phyloP scores from a whole-genome alignment of 2,329 filamentous ascomycete species.

The Dactylellina parvicollis region DNA sequence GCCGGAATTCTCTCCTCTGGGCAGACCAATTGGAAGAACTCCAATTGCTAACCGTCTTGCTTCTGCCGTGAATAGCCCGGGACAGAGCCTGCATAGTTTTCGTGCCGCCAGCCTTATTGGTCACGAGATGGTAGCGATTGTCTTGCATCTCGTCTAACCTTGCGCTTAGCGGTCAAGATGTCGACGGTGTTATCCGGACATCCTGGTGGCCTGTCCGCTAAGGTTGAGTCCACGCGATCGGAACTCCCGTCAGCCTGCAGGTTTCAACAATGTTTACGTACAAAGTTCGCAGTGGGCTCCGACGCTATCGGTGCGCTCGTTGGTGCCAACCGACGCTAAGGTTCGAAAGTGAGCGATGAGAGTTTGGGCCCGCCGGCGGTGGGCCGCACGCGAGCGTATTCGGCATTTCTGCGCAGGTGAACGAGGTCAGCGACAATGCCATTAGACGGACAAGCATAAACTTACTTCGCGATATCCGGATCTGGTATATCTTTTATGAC shows the following conservation, averaged over 20 bases:
- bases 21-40: conserved; percentile 23
- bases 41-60: conserved; percentile 3
- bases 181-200: conserved; percentile 14
- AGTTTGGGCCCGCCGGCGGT: no score
- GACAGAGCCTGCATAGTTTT: background rate
- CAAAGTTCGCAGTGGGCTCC: conserved; percentile 30
- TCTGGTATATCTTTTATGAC: no score
- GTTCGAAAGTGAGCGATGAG: no score
- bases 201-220: conserved; percentile 41
- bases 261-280: conserved; percentile 42
- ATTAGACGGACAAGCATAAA: no score
- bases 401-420: no score
- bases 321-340: background rate
- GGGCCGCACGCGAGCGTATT: no score
- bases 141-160: conserved; percentile 54
- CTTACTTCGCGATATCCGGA: no score
- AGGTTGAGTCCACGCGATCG: conserved; percentile 54
- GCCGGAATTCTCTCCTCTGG: background rate
- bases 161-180: conserved; percentile 46
- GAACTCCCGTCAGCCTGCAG: conserved; percentile 34
- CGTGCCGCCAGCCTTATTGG: conserved; percentile 30
- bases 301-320: conserved; percentile 21
- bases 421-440: no score
- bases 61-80: conserved; percentile 46
- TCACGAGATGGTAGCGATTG: conserved; percentile 25